Percentiles rank a stretch among this genome's conserved stretches.
These are phyloP conservation scores for Naganishia vaughanmartiniae DNA, from an alignment of 768 basidiomycete species.

Conservation along the genomic window DNA sequence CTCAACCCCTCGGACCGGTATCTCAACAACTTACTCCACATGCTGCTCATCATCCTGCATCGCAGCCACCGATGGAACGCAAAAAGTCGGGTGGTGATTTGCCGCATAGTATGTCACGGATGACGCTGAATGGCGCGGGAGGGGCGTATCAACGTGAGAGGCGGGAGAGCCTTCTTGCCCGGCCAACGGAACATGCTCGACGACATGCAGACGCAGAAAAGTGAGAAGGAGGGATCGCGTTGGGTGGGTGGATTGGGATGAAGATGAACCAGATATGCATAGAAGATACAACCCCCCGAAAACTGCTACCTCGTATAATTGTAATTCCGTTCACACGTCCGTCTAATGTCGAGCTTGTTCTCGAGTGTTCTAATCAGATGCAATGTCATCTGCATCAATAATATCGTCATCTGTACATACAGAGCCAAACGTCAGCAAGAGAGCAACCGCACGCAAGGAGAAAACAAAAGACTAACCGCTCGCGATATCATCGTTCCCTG, in stretches of 20 bases:
- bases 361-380: constrained; percentile 23
- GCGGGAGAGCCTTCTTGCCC: neutral
- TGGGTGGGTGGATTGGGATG: neutral
- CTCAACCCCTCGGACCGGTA: constrained; percentile 25
- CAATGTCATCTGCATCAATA: constrained; percentile 33
- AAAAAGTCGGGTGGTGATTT: constrained; percentile 6
- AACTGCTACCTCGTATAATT: neutral
- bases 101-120: constrained; percentile 16
- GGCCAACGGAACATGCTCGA: neutral
- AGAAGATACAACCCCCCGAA: constrained; percentile 4
- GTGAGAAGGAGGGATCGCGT: neutral
- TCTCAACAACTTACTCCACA: neutral
- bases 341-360: neutral
- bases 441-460: neutral
- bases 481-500: constrained; percentile 28
- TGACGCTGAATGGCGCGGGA: constrained; percentile 12
- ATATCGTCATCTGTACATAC: constrained; percentile 27
- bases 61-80: constrained; percentile 8
- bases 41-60: neutral
- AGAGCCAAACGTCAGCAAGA: neutral
- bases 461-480: constrained; percentile 22
- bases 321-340: neutral
- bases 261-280: constrained; percentile 5
- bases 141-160: neutral
- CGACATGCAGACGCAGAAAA: neutral